Evolutionary conservation across 2,329 filamentous ascomycete species (phyloP), one percentile per base, ranked within the genome.

Genomic region (Fusarium albosuccineum): DNA sequence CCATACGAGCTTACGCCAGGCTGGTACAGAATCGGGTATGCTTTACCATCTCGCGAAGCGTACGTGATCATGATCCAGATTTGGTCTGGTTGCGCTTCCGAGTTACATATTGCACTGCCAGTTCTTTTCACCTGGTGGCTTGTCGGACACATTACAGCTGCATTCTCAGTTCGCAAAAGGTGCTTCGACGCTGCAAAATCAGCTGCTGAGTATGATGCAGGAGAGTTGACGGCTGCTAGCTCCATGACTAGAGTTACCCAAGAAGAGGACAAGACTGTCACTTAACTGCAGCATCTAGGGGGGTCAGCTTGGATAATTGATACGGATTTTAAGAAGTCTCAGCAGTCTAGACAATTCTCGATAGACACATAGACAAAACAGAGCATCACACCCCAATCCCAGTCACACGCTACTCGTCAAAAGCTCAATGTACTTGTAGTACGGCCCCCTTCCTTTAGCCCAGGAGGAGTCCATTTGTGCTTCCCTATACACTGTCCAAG

Each of bases 1-100:
- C 58, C 58, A 4, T 57, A 51, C 16, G 58, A 61, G 30, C 42
- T 61, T 11, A 52, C 50, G 17, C 45, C 58, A 2, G 53, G 27
- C 1, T 61, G 40, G 33, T 61, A 61, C 14, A 36, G 58, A 7
- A 29, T 26, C 26, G 26, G 26, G 9, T 46, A 46, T 46, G 44
- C 44, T 1, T 3, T 33, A 2, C 44, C 44, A 16, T 26, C 44
- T 6, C 44, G 30, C 6, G 30, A 33, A 2, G 30, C 44, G 26
- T 46, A 29, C 26, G 30, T 16, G 16, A 26, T 46, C 13, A 26
- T 46, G 6, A 46, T 46, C 26, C 8, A 26, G 14, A 33, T 46
- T 29, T 46, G 44, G 44, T 46, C 44, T 7, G 44, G 44, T 11
- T 46, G 44, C n/a, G 27, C 7, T 2, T 6, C n/a, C 2, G 26